Base-by-base conservation (phyloP, 2,329 filamentous ascomycete genomes). In the Fusarium sp. region DNA sequence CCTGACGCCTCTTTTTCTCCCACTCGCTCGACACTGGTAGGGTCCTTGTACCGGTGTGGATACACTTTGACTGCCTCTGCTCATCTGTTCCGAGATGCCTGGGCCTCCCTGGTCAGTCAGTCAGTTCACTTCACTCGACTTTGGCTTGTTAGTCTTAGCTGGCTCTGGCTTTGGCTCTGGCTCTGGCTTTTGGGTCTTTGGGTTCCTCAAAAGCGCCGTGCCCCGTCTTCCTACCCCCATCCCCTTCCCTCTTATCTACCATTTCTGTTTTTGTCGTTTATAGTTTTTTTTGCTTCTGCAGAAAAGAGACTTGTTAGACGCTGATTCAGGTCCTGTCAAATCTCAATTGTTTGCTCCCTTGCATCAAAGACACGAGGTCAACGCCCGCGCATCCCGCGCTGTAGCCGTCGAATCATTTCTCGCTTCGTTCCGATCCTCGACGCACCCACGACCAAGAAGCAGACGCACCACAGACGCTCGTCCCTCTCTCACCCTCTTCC, bases 1-100 rank as follows among this genome's bases (percentile, higher is more conserved):
- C 75, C 73, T 78, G 76, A 75, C 74, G 76, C 76, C 74, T 78
- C 75, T 69, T 77, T 75, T 74, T 64, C 47, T 71, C 69, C 72
- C 58, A 58, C 49, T 69, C 64, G 54, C 57, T 60, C 63, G 56
- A 57, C 53, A 56, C 72, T 67, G 58, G 61, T 65, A 71, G 61
- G 61, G 54, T 71, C 71, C 64, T 57, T 52, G 64, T 59, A 46
- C 30, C 25, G 40, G 46, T 74, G 71, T 73, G 64, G 72, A 69
- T 71, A 64, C 72, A 60, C 52, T 67, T 56, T 57, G 37, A 64
- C 25, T 56, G 52, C 21, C 56, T 73, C 72, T 73, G 61, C 65
- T 73, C 72, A 75, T 75, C 72, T 64, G 72, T 62, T 71, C 72
- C 64, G 57, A 74, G 59, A 60, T 60, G 63, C 63, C 69, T 71